Evolutionary conservation across 305 asterid genomes (phyloP).

Genomic region (Petunia hybrid): DNA sequence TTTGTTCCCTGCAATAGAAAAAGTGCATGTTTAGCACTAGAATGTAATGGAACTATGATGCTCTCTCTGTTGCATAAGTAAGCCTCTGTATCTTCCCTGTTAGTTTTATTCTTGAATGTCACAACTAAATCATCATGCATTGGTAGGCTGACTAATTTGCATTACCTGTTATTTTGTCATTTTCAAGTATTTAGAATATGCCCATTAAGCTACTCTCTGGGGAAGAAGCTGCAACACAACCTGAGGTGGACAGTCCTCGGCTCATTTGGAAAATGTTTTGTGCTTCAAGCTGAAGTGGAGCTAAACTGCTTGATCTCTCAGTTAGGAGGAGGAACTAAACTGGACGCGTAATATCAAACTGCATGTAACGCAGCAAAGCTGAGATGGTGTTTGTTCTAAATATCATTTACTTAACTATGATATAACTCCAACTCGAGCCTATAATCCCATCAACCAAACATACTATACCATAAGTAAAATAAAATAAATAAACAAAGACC

Average conservation of each 20-base stretch:
- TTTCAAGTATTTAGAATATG: no score
- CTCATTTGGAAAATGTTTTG: conserved; percentile 54
- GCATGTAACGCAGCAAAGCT: neutral
- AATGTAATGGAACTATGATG: no score
- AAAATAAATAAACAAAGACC: neutral
- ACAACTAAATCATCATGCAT: no score
- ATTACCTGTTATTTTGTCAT: no score
- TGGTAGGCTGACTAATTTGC: no score
- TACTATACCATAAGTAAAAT: neutral
- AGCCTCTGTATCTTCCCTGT: no score
- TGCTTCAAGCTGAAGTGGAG: conserved; percentile 79
- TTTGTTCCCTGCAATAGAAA: no score
- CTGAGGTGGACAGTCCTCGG: conserved; percentile 50
- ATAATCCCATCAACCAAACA: neutral
- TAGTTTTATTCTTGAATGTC: no score
- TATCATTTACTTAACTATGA: neutral
- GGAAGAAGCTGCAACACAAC: conserved; percentile 71
- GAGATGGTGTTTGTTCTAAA: neutral
- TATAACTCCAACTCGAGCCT: neutral
- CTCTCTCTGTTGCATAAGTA: no score
- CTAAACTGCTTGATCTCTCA: conserved; percentile 62
- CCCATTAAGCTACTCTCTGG: conserved; percentile 78
- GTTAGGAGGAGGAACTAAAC: neutral
- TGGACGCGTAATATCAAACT: neutral
- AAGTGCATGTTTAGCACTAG: no score